Conservation (phyloP, 2,329 filamentous ascomycete genomes). For the Trichoderma aggressivum region DNA sequence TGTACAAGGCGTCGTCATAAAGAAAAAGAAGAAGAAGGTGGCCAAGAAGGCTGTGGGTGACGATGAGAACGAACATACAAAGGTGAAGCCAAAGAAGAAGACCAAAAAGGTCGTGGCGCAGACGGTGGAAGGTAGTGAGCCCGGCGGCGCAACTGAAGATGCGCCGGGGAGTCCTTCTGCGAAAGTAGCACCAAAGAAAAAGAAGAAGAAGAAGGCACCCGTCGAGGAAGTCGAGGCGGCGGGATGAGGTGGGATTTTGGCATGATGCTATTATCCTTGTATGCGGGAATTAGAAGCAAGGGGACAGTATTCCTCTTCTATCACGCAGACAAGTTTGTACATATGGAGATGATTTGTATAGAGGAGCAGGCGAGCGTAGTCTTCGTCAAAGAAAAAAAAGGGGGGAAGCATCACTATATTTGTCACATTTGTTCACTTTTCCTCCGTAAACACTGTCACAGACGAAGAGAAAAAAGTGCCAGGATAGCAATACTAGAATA, state of each 20-base stretch:
- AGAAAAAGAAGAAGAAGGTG: conserved; percentile 66
- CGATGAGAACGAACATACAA: conserved; percentile 32
- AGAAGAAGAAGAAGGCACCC: conserved; percentile 44
- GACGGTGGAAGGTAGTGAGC: not conserved
- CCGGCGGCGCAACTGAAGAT: not conserved
- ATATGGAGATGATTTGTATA: conserved; percentile 7
- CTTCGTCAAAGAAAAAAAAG: not conserved
- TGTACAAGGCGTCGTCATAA: conserved; percentile 62
- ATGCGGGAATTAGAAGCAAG: not conserved
- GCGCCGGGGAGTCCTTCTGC: not conserved
- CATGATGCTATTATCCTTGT: not conserved
- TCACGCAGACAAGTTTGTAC: not conserved
- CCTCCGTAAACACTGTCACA: not conserved
- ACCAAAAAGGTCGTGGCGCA: conserved; percentile 28
- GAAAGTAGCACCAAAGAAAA: conserved; percentile 40
- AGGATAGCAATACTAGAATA: not conserved
- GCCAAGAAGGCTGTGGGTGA: conserved; percentile 34
- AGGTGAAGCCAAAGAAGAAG: conserved; percentile 44
- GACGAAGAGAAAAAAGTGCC: not conserved
- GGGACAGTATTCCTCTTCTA: too few species aligned
- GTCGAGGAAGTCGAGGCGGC: conserved; percentile 30
- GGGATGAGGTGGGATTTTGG: conserved; percentile 13
- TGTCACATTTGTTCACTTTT: not conserved
- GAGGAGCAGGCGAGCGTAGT: not conserved
- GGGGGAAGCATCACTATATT: not conserved